phyloP scores from a whole-genome alignment of 768 basidiomycete species.

The Tricholoma saponaceum region DNA sequence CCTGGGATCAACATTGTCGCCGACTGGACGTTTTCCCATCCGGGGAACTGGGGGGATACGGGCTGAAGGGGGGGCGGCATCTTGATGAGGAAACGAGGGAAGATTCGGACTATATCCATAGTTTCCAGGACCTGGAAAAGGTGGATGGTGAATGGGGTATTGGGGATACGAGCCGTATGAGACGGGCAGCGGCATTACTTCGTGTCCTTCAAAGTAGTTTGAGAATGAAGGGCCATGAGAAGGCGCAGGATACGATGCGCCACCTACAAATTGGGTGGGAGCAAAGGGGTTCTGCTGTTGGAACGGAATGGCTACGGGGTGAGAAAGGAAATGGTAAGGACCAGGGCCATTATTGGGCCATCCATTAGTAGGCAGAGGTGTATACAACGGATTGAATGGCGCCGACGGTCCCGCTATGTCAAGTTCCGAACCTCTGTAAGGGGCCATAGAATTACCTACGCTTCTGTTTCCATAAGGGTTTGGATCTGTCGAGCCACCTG shows the following conservation, averaged over 20 bases:
- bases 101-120: background rate
- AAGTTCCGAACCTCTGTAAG: background rate
- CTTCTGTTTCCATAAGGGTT: constrained; percentile 25
- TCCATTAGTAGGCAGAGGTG: background rate
- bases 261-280: background rate
- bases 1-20: background rate
- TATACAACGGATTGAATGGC: background rate
- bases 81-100: background rate
- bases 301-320: background rate
- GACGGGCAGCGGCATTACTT: background rate
- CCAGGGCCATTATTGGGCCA: background rate
- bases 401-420: background rate
- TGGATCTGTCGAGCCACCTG: constrained; percentile 23
- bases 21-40: background rate
- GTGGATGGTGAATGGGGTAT: background rate
- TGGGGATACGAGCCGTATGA: background rate
- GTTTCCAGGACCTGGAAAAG: background rate
- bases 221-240: background rate
- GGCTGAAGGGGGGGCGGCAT: background rate
- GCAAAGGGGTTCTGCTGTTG: background rate
- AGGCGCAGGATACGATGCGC: background rate
- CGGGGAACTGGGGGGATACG: background rate
- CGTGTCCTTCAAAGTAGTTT: background rate
- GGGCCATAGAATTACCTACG: constrained; percentile 15
- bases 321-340: background rate